Evolutionary conservation across 257 asterid species (phyloP).

Genomic region (Ajuga chamaepitys): DNA sequence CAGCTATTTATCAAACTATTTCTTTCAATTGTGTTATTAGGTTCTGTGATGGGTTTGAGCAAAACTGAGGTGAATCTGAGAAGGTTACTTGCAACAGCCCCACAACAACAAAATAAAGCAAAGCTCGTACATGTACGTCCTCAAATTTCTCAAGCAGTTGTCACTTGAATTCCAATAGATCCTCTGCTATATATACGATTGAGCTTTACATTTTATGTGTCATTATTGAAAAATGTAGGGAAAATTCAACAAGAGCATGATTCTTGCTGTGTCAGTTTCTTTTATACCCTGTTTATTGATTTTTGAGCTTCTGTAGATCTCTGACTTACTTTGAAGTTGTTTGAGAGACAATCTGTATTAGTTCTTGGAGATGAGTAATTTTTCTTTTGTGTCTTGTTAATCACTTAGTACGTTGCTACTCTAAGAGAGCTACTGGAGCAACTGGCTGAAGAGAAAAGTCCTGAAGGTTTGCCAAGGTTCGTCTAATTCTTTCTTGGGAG

Average conservation of each 20-base stretch:
- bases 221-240: constrained; percentile 5
- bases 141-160: constrained; percentile 9
- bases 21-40: background rate
- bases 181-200: background rate
- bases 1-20: background rate
- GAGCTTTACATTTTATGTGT: background rate
- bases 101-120: constrained; percentile 73
- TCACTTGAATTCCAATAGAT: constrained; percentile 3
- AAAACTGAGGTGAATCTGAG: constrained; percentile 77
- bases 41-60: constrained; percentile 60
- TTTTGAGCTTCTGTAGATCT: constrained; percentile 6
- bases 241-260: background rate
- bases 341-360: background rate
- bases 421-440: constrained; percentile 87
- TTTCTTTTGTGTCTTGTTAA: constrained; percentile 10
- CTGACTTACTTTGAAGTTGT: background rate
- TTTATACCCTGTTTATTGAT: background rate
- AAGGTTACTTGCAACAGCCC: constrained; percentile 75
- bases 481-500: constrained; percentile 10
- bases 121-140: constrained; percentile 80
- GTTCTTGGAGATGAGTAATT: background rate
- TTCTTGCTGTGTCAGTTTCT: background rate
- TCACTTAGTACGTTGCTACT: constrained; percentile 73
- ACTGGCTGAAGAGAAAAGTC: constrained; percentile 67
- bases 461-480: constrained; percentile 81